Percentiles rank a stretch among this genome's conserved stretches.
Evolutionary conservation across 176 grass and related monocot genomes (phyloP).

Genomic region (Aegilops bicornis): DNA sequence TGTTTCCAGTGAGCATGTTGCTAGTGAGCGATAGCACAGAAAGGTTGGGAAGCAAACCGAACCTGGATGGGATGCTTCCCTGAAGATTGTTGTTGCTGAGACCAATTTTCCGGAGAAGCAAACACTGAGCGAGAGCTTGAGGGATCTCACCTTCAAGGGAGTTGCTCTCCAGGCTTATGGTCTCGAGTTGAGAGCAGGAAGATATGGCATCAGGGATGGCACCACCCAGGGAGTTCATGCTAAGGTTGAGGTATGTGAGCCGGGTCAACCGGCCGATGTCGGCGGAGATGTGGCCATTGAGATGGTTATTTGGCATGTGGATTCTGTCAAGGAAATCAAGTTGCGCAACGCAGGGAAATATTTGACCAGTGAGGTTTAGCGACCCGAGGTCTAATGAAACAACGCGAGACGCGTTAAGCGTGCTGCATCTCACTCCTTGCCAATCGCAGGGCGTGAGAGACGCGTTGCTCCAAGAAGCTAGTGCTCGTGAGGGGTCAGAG

Average conservation of each 20-base stretch:
- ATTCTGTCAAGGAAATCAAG: slow-evolving; percentile 24
- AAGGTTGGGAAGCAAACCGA: not conserved
- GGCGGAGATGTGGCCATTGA: not conserved
- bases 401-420: not conserved
- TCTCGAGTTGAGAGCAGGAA: not conserved
- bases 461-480: slow-evolving; percentile 14
- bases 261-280: not conserved
- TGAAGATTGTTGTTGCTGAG: not conserved
- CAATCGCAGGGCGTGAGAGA: not conserved
- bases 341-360: not conserved
- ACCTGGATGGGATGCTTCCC: not conserved
- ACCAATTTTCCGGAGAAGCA: not conserved
- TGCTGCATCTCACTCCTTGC: slow-evolving; percentile 21
- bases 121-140: not conserved
- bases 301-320: not conserved
- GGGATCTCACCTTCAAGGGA: not conserved
- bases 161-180: not conserved
- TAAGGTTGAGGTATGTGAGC: not conserved
- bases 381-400: slow-evolving; percentile 10
- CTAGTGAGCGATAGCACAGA: not conserved
- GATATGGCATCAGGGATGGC: not conserved
- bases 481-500: not conserved
- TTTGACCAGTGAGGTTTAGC: not conserved
- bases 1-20: not conserved
- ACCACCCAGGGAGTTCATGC: not conserved